Evolutionary conservation across 805 yeast species (phyloP).

Genomic region (Ogataea kodamae): DNA sequence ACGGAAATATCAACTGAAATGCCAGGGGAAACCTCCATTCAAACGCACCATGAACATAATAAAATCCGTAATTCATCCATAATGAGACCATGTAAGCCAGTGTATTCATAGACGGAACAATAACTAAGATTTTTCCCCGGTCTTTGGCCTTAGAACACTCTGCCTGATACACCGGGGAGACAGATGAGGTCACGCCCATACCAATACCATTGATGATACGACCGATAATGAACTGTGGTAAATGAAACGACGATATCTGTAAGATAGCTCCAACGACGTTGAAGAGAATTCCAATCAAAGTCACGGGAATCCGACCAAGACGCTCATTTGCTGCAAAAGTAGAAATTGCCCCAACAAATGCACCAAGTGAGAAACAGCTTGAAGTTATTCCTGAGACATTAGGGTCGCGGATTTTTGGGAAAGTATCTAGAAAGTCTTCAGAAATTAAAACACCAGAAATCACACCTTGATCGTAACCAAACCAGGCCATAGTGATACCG

Average conservation of each 20-base stretch:
- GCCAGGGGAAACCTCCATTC: constrained; percentile 37
- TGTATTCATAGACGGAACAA: constrained; percentile 3
- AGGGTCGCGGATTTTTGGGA: constrained; percentile 34
- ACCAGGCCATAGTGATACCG: constrained; percentile 5
- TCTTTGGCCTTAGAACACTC: constrained; percentile 39
- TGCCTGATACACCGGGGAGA: constrained; percentile 46
- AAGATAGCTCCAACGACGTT: constrained; percentile 34
- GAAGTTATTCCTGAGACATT: constrained; percentile 44
- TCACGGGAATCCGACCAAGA: constrained; percentile 40
- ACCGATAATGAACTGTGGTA: constrained; percentile 43
- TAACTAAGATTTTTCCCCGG: constrained; percentile 36
- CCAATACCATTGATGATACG: constrained; percentile 45
- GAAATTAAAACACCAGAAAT: constrained; percentile 40
- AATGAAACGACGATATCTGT: constrained; percentile 31
- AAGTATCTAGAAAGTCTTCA: constrained; percentile 16
- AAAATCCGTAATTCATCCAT: constrained; percentile 37
- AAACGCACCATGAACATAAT: constrained; percentile 26
- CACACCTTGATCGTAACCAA: constrained; percentile 47
- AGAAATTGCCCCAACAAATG: constrained; percentile 37
- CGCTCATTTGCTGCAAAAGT: constrained; percentile 28
- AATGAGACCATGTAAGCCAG: constrained; percentile 26
- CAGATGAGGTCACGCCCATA: constrained; percentile 42
- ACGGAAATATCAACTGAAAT: constrained; percentile 29
- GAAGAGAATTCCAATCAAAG: constrained; percentile 35
- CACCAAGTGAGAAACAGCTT: constrained; percentile 32